Evolutionary conservation across 2,329 filamentous ascomycete genomes (phyloP), one percentile per base, ranked within the genome.

Genomic region (Thelonectria discophora): DNA sequence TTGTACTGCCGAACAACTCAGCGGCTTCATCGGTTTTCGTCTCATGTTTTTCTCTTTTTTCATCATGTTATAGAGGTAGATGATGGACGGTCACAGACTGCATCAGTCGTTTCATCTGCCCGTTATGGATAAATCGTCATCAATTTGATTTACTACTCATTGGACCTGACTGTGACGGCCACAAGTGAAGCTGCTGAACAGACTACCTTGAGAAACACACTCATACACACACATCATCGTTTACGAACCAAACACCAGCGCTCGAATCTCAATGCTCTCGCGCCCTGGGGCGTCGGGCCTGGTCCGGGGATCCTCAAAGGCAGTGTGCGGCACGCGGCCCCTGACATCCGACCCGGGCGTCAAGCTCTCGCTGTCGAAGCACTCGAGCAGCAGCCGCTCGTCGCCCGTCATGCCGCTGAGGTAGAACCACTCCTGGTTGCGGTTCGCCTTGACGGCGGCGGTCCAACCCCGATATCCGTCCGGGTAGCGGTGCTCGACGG

Each of bases 261-360:
- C 88, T 69, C 94, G 84, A 15, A 97, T 91, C 77, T 97, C 94
- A 74, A 97, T 97, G 74, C 93, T 97, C 81, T 97, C 91, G 66
- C 93, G 84, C 0, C 85, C 86, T 65, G 88, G 87, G 5, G 90
- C 92, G 47, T 89, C 90, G 17, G 82, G 78, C 3, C 88, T 85
- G 1, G 90, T 92, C 62, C 89, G 81, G 2, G 91, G 89, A 74
- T 97, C 90, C 40, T 84, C 80, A 77, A 97, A 97, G 1, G 93
- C 93, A 10, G 89, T 89, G 78, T 96, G 92, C 13, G 92, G 88
- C 49, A 86, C 79, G 51, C 85, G 76, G 0, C 86, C 86, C 15
- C 84, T 85, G 58, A 86, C 87, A 39, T 70, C 74, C 0, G 79
- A 78, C 0, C 79, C 82, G 5, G 80, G 76, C 73, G 81, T 84